phyloP scores from a whole-genome alignment of 23 red algal species.

The Chondrus crispus region DNA sequence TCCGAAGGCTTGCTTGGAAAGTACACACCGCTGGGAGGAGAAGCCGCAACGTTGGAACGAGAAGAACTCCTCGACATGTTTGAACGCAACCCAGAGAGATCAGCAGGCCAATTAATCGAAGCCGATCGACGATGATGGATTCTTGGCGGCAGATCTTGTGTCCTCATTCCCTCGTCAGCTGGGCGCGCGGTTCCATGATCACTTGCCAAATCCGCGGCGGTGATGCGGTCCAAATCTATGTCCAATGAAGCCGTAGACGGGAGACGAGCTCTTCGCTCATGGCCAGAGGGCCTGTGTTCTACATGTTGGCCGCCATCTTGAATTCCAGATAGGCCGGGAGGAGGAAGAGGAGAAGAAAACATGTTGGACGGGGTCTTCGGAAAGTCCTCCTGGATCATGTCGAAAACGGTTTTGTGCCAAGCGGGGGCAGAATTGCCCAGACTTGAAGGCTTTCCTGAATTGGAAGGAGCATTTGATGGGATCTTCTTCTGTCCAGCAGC shows the following conservation, averaged over 20 bases:
- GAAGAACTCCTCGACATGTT: conserved; percentile 35
- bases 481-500: neutral
- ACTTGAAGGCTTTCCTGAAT: neutral
- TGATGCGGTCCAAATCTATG: conserved; percentile 31
- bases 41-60: neutral
- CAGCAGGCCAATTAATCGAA: conserved; percentile 57
- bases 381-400: conserved; percentile 90
- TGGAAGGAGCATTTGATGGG: neutral
- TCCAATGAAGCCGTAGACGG: conserved; percentile 47
- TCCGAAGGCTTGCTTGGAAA: neutral
- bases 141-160: neutral
- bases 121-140: conserved; percentile 47
- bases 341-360: neutral
- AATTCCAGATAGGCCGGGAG: too few species aligned
- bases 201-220: too few species aligned
- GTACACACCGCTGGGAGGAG: neutral
- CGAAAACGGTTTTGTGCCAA: conserved; percentile 77
- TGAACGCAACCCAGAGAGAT: neutral
- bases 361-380: conserved; percentile 70
- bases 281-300: too few species aligned
- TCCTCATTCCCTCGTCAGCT: neutral
- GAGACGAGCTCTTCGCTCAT: conserved; percentile 43
- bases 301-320: too few species aligned
- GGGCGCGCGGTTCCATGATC: too few species aligned
- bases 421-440: neutral